A percentile compares a stretch with the other conserved stretches of the same genome.
Conservation (phyloP, 2,329 filamentous ascomycete species). For the Colletotrichum caudatum region DNA sequence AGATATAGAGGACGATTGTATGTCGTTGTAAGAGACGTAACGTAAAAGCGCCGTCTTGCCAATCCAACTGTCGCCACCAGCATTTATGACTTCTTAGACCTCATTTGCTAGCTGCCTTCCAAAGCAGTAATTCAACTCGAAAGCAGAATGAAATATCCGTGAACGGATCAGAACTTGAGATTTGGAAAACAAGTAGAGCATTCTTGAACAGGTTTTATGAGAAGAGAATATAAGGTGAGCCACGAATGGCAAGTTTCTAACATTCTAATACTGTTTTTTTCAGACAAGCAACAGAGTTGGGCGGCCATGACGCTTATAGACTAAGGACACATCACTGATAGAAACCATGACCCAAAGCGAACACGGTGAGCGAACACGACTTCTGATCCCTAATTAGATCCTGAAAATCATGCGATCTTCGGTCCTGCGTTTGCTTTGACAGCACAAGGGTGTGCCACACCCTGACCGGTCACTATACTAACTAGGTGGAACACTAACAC, state of each 20-base stretch:
- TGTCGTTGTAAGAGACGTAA: too few relatives aligned
- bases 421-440: constrained; percentile 18
- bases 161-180: too few relatives aligned
- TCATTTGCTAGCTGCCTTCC: too few relatives aligned
- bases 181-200: too few relatives aligned
- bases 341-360: background rate
- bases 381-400: background rate
- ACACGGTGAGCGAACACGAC: constrained; percentile 14
- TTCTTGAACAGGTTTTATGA: fast-evolving
- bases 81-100: too few relatives aligned
- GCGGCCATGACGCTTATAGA: background rate
- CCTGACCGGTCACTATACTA: constrained; percentile 14
- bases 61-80: background rate
- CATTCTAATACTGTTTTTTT: too few relatives aligned
- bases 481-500: constrained; percentile 12
- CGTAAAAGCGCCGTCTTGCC: background rate
- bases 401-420: constrained; percentile 15
- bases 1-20: background rate
- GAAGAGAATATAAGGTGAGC: too few relatives aligned
- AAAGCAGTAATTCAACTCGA: too few relatives aligned
- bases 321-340: background rate
- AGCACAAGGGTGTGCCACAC: constrained; percentile 18
- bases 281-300: background rate
- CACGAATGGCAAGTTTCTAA: too few relatives aligned
- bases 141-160: too few relatives aligned